Evolutionary conservation across 352 stramenopile genomes (phyloP).

Genomic region (Globisporangium echinulatum): DNA sequence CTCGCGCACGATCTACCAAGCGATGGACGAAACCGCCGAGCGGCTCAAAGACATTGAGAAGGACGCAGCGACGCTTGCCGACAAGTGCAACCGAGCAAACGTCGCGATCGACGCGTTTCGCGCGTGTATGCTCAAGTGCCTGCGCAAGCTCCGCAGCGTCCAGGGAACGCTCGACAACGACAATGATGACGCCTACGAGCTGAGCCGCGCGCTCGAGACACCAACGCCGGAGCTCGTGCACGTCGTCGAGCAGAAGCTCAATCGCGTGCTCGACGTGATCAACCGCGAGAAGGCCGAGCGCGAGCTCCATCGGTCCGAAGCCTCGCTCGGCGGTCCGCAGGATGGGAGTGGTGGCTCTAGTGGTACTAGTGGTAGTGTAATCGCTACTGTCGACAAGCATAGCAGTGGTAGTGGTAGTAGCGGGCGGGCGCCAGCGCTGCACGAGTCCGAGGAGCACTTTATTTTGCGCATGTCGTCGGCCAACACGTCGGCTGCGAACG

Average conservation of each 20-base stretch:
- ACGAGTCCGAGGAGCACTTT: conserved; percentile 79
- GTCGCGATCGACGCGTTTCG: conserved; percentile 80
- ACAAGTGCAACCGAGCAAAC: conserved; percentile 70
- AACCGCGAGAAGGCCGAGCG: conserved; percentile 78
- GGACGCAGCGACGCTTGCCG: conserved; percentile 51
- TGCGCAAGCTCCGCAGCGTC: conserved; percentile 66
- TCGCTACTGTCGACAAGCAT: conserved; percentile 20
- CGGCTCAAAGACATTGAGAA: conserved; percentile 83
- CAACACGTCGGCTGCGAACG: conserved; percentile 57
- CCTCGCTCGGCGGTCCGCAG: conserved; percentile 14
- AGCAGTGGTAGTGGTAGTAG: conserved; percentile 21
- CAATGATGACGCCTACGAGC: conserved; percentile 68
- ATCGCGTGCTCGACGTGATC: conserved; percentile 75
- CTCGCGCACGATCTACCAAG: conserved; percentile 78
- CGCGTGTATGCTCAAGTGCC: conserved; percentile 76
- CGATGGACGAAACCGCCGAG: conserved; percentile 79
- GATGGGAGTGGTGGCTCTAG: conserved; percentile 22
- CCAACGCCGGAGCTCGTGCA: conserved; percentile 67
- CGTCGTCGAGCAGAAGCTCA: conserved; percentile 79
- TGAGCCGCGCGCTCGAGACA: conserved; percentile 59
- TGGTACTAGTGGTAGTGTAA: conserved; percentile 13
- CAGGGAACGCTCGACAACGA: conserved; percentile 70
- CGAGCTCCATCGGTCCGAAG: conserved; percentile 68
- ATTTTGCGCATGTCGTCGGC: conserved; percentile 76
- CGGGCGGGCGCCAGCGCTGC: conserved; percentile 48